Base-by-base conservation (phyloP, 306 rosid species). In the Quillaja saponaria region DNA sequence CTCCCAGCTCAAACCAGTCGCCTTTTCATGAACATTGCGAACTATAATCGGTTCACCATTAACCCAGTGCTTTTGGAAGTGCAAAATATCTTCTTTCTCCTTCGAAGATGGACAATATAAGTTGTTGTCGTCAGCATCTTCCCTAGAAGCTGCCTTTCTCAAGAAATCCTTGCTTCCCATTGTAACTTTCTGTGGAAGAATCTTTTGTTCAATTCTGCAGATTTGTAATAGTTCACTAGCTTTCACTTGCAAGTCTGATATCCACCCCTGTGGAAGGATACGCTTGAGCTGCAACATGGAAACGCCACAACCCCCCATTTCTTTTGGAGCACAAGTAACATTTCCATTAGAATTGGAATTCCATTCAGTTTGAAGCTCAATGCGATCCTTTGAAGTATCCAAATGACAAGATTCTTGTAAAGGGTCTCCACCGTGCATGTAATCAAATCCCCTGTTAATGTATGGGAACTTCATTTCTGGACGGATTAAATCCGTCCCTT, bases 1-100 rank as follows among this genome's bases (percentile, higher is more conserved):
- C 73, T 90, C 85, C 97, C 97, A 90, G 80, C 97, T 90, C 76
- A 90, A 80, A 60, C 87, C 95, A 39, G 83, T 72, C n/a, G 86
- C 82, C 51, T 76, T 82, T 54, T 70, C 62, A 56, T 84, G 95
- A 55, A 75, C 91, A 82, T 87, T 78, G 58, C 80, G 82, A 57
- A 87, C 87, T 49, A 90, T 77, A 54, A 86, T 57, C 0, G 95
- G 97, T 66, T 90, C 86, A 37, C 95, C 95, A 21, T 71, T 84
- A 38, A 41, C 14, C 97, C 92, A 90, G 42, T 78, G 91, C 64
- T 77, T 67, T 76, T 20, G 83, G 75, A 90, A 90, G 57, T 54
- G 67, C 18, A 44, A 59, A 69, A 77, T 34, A 17, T 66, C 80
- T 57, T 42, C 82, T 45, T 67, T 67, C 44, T 75, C 84, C 21